Evolutionary conservation across 73 alveolate species (phyloP).

Genomic region (Urostyla sp.): DNA sequence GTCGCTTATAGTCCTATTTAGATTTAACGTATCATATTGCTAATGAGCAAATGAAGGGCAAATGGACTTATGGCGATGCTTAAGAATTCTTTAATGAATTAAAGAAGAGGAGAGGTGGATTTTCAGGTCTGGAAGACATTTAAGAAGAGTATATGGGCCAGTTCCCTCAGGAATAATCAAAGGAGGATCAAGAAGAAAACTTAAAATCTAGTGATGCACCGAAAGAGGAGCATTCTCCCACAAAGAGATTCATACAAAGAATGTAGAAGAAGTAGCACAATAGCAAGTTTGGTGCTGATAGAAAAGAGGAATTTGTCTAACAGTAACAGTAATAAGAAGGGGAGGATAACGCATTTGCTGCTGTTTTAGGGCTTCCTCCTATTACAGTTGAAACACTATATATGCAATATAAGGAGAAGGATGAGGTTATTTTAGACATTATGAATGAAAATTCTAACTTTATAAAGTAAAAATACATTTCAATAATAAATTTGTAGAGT

Average conservation of each 20-base stretch:
- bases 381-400: constrained; percentile 57
- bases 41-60: constrained; percentile 46
- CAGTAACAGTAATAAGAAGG: constrained; percentile 17
- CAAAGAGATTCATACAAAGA: constrained; percentile 25
- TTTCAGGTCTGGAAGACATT: neutral
- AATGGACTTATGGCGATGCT: constrained; percentile 65
- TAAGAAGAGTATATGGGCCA: neutral
- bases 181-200: neutral
- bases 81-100: constrained; percentile 57
- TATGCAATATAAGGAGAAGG: constrained; percentile 62
- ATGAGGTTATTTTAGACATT: constrained; percentile 48
- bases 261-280: constrained; percentile 7
- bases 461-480: too few species aligned
- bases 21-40: constrained; percentile 57
- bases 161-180: too few species aligned
- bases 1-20: constrained; percentile 44
- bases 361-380: constrained; percentile 67
- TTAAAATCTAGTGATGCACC: neutral
- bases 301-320: neutral
- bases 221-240: constrained; percentile 12
- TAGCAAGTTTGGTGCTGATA: constrained; percentile 5
- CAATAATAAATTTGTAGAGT: too few species aligned
- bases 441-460: constrained; percentile 67
- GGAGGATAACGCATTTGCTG: constrained; percentile 55
- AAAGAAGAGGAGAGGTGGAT: constrained; percentile 34